These are phyloP conservation scores for Uncinocarpus reesii DNA, from an alignment of 2,329 filamentous ascomycete genomes.

Conservation along the genomic window DNA sequence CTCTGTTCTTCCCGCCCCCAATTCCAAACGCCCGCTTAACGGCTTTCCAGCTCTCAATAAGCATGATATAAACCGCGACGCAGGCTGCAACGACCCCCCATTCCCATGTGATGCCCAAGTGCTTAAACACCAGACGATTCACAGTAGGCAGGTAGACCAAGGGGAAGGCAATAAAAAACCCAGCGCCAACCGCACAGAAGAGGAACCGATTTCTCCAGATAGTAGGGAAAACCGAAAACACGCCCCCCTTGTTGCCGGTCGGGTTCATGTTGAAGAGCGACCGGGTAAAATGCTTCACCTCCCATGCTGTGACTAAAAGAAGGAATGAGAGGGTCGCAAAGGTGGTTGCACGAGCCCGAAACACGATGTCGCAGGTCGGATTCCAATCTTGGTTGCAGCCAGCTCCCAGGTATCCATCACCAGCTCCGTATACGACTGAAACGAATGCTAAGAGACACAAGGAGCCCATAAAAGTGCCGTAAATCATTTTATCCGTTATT, in stretches of 20 bases:
- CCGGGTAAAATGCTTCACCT: conserved; percentile 63
- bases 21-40: conserved; percentile 43
- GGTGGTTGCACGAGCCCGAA: conserved; percentile 61
- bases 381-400: conserved; percentile 46
- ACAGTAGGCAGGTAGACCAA: conserved; percentile 58
- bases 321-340: conserved; percentile 67
- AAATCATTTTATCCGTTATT: conserved; percentile 35
- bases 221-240: conserved; percentile 52
- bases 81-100: conserved; percentile 57
- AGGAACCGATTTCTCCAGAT: conserved; percentile 62
- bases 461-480: conserved; percentile 39
- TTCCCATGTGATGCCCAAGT: conserved; percentile 55
- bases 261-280: conserved; percentile 58
- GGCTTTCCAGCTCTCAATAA: conserved; percentile 57
- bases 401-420: conserved; percentile 39
- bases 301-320: conserved; percentile 66
- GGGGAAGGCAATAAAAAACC: conserved; percentile 47
- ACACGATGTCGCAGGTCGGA: conserved; percentile 44
- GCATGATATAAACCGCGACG: conserved; percentile 49
- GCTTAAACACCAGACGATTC: conserved; percentile 55
- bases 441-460: conserved; percentile 35
- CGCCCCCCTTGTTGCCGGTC: conserved; percentile 45
- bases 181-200: conserved; percentile 53
- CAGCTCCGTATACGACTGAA: conserved; percentile 31
- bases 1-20: conserved; percentile 26